phyloP scores from a whole-genome alignment of 2,329 filamentous ascomycete species.

The Alternaria alternata region DNA sequence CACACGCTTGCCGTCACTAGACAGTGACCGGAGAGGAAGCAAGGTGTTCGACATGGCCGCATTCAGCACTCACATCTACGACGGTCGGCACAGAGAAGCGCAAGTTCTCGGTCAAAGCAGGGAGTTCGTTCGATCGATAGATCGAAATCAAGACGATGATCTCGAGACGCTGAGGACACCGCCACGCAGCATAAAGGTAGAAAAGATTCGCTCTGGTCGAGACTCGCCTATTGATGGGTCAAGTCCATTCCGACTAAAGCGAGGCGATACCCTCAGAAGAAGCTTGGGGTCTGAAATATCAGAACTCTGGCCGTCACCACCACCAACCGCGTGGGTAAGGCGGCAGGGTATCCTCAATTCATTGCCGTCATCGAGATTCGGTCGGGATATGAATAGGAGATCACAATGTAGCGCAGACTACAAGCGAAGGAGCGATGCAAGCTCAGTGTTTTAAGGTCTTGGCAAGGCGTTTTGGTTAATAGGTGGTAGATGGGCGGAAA shows the following conservation, averaged over 20 bases:
- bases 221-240: slow-evolving; percentile 42
- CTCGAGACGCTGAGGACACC: slow-evolving; percentile 5
- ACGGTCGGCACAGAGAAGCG: slow-evolving; percentile 6
- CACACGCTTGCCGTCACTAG: slow-evolving; percentile 15
- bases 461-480: slow-evolving; percentile 7
- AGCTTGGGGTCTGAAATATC: slow-evolving; percentile 28
- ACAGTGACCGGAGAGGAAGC: slow-evolving; percentile 21
- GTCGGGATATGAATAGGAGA: slow-evolving; percentile 8
- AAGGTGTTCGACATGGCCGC: slow-evolving; percentile 32
- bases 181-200: slow-evolving; percentile 4
- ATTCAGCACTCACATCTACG: slow-evolving; percentile 23
- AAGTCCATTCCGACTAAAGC: slow-evolving; percentile 41
- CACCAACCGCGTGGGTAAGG: slow-evolving; percentile 21
- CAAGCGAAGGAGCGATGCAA: not conserved
- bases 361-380: slow-evolving; percentile 7
- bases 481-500: not conserved
- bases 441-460: not conserved
- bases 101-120: slow-evolving; percentile 4
- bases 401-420: slow-evolving; percentile 1
- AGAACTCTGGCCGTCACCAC: slow-evolving; percentile 29
- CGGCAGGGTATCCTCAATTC: slow-evolving; percentile 8
- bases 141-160: not conserved
- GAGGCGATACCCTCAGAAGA: slow-evolving; percentile 33
- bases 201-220: not conserved
- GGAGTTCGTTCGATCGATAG: not conserved